Evolutionary conservation across 768 basidiomycete species (phyloP), one percentile per base, ranked within the genome.

Genomic region (Lyophyllum decastes): DNA sequence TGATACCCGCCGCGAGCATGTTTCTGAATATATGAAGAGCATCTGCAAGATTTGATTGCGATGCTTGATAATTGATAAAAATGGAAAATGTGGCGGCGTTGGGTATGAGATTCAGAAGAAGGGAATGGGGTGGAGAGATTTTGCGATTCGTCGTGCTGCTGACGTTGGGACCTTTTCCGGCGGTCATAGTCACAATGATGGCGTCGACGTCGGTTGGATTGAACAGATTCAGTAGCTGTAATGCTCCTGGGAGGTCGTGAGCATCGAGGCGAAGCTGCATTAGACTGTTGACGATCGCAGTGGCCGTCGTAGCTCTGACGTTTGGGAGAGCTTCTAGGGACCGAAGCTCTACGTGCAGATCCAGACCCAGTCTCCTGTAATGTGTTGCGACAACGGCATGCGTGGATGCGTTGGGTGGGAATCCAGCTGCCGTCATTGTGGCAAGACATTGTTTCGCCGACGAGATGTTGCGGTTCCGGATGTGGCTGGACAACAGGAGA

Each of bases 271-370:
- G 77, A 40, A 86, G 77, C 60, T 82, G 82, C 44, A 91, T 76
- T n/a, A 92, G 73, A 58, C 79, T 79, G 77, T 93, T 93, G 68
- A 92, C 66, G n/a, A 85, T 77, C 26, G 71, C 68, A n/a, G 84
- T 82, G 40, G 82, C 78, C 1, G 72, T 70, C 2, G 61, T 69
- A 14, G 62, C 63, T 58, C 75, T 72, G 57, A 86, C 67, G 22
- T 71, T 65, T 35, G 64, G 71, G 41, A 92, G 66, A 25, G 74
- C 73, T 30, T 76, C 72, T 57, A 89, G 64, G 1, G 84, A 82
- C 51, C 75, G 78, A 41, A 73, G 68, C 63, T 85, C 79, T 24
- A 92, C 81, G 55, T 80, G 71, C 9, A 65, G 62, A 64, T 90
- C 85, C 25, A 76, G 72, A 14, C 90, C 90, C 44, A 90, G 70